Percentiles rank a stretch among this genome's conserved stretches.
Evolutionary conservation across 1,139 yeast genomes (phyloP).

Genomic region (Ashbya aceris): DNA sequence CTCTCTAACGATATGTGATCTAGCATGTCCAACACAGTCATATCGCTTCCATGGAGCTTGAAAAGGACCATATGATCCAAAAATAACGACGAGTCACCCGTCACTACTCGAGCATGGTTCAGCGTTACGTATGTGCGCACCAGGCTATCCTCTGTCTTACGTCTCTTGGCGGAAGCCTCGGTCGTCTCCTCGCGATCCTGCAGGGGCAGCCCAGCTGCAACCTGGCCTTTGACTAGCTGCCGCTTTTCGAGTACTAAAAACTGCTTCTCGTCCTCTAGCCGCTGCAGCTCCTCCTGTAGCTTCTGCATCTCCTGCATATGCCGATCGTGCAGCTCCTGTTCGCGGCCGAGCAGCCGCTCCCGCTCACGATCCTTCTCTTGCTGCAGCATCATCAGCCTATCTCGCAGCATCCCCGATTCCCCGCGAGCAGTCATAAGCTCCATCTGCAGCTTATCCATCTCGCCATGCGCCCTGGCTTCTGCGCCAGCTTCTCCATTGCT

Average conservation of each 20-base stretch:
- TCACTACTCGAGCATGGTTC: conserved; percentile 13
- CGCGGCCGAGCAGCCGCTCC: conserved; percentile 18
- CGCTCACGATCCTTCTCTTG: conserved; percentile 25
- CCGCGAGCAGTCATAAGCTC: conserved; percentile 51
- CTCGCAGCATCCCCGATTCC: conserved; percentile 65
- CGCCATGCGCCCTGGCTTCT: background rate
- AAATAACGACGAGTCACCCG: conserved; percentile 35
- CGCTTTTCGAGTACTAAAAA: conserved; percentile 42
- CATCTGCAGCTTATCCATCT: background rate
- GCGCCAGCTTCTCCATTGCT: background rate
- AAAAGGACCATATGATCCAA: conserved; percentile 33
- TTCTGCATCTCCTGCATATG: conserved; percentile 39
- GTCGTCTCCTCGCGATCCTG: conserved; percentile 3
- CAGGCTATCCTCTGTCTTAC: conserved; percentile 19
- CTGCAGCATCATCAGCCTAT: conserved; percentile 47
- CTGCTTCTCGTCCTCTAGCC: conserved; percentile 61
- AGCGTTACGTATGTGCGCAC: conserved; percentile 12
- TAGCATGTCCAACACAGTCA: conserved; percentile 43
- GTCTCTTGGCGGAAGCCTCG: conserved; percentile 14
- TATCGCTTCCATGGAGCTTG: conserved; percentile 40
- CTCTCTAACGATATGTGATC: conserved; percentile 38
- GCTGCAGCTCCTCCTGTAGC: conserved; percentile 40
- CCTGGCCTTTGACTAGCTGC: conserved; percentile 8
- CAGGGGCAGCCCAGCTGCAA: conserved; percentile 4
- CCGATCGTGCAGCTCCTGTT: conserved; percentile 34